Percentiles rank a stretch among this genome's conserved stretches.
Conservation (phyloP, 148 eudicot species). For the Rheum nobile region DNA sequence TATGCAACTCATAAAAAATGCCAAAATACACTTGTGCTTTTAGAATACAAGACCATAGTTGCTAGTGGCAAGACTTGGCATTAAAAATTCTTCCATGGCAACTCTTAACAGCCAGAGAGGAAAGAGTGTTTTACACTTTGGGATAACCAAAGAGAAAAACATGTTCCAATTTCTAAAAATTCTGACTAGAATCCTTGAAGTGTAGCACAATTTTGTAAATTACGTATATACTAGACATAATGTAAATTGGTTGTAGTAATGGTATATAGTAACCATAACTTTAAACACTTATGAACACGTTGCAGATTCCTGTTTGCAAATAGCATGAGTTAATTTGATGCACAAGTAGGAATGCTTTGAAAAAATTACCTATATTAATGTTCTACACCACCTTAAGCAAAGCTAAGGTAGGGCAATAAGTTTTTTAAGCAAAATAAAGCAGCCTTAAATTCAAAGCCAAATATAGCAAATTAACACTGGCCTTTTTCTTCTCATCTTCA, state of each 20-base stretch:
- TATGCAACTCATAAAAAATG: not conserved
- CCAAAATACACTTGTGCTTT: not conserved
- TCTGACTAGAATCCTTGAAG: not conserved
- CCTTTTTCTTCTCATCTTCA: conserved; percentile 80
- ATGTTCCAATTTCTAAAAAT: not conserved
- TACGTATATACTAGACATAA: not conserved
- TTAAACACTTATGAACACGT: not conserved
- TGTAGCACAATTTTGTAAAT: not conserved
- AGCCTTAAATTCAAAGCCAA: not conserved
- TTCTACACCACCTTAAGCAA: not conserved
- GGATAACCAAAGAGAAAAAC: not conserved
- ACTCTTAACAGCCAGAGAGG: not conserved
- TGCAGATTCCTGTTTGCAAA: not conserved
- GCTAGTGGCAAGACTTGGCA: not conserved
- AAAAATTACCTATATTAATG: not conserved
- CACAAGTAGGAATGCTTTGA: not conserved
- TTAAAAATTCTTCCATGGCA: not conserved
- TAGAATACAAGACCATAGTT: not conserved
- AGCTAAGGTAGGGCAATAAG: not conserved
- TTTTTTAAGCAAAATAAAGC: not conserved
- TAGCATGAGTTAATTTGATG: not conserved
- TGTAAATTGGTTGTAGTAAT: not conserved
- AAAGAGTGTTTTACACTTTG: not conserved
- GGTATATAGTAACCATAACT: not conserved
- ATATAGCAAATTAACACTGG: conserved; percentile 5